Evolutionary conservation across 73 alveolate genomes (phyloP).

Genomic region (Vitrella brassicaformis): DNA sequence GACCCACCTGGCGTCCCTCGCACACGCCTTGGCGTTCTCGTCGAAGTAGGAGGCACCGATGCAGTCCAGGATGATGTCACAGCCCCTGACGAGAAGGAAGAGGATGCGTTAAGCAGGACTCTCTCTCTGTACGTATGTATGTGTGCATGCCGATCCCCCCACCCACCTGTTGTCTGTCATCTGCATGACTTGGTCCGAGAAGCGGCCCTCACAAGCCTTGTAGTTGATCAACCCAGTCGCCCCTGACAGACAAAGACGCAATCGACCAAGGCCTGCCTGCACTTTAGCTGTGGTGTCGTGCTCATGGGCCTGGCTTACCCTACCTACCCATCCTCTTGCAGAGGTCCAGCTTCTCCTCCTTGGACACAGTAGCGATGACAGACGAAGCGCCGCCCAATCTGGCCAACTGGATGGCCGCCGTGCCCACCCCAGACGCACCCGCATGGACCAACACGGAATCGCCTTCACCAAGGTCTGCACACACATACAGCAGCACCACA

Average conservation of each 20-base stretch:
- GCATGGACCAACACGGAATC: constrained; percentile 52
- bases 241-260: no score
- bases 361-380: constrained; percentile 43
- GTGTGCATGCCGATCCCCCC: no score
- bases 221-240: constrained; percentile 46
- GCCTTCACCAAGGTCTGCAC: constrained; percentile 21
- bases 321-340: no score
- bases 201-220: constrained; percentile 31
- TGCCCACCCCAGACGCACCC: constrained; percentile 65
- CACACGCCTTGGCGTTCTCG: constrained; percentile 32
- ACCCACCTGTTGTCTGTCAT: constrained; percentile 46
- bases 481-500: constrained; percentile 21
- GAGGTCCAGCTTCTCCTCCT: constrained; percentile 36
- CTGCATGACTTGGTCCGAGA: constrained; percentile 14
- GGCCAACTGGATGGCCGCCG: constrained; percentile 49
- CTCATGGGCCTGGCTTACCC: no score
- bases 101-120: no score
- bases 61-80: constrained; percentile 49
- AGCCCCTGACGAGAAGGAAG: no score
- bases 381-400: constrained; percentile 29
- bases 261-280: no score
- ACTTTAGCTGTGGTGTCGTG: no score
- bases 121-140: no score
- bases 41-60: constrained; percentile 41
- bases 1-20: constrained; percentile 52